Conservation (phyloP, 1,139 yeast species). For the Yamadazyma membranifaciens region DNA sequence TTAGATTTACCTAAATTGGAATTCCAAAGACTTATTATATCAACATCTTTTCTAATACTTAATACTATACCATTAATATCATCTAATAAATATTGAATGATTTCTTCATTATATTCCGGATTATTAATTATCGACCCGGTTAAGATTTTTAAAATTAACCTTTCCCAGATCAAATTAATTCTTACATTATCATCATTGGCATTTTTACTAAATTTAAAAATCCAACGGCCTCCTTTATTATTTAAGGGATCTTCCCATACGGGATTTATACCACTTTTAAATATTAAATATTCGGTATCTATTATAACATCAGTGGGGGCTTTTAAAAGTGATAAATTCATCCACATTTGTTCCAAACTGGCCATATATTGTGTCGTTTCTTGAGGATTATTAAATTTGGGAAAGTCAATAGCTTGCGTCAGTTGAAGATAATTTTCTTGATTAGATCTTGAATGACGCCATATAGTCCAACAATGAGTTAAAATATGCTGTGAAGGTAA, state of each 20-base stretch:
- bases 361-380: slow-evolving; percentile 37
- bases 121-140: slow-evolving; percentile 46
- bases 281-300: slow-evolving; percentile 60
- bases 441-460: slow-evolving; percentile 43
- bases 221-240: slow-evolving; percentile 67
- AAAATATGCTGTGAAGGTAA: slow-evolving; percentile 38
- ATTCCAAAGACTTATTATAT: slow-evolving; percentile 55
- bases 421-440: slow-evolving; percentile 38
- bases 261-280: slow-evolving; percentile 64
- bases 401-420: slow-evolving; percentile 39
- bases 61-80: slow-evolving; percentile 55
- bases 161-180: slow-evolving; percentile 51
- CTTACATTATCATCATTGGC: slow-evolving; percentile 25
- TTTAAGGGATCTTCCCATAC: slow-evolving; percentile 73
- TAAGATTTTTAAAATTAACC: slow-evolving; percentile 43
- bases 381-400: slow-evolving; percentile 12
- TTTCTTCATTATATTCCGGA: slow-evolving; percentile 24
- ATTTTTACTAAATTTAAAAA: slow-evolving; percentile 45
- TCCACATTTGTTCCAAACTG: slow-evolving; percentile 66
- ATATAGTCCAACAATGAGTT: slow-evolving; percentile 50
- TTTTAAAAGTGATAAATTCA: slow-evolving; percentile 45
- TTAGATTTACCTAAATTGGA: slow-evolving; percentile 36
- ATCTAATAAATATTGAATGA: slow-evolving; percentile 35
- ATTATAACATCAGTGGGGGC: slow-evolving; percentile 47
- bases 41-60: slow-evolving; percentile 51